These are phyloP conservation scores for Pseudognaphalium luteoalbum DNA, from an alignment of 129 eudicot species.

Conservation along the genomic window DNA sequence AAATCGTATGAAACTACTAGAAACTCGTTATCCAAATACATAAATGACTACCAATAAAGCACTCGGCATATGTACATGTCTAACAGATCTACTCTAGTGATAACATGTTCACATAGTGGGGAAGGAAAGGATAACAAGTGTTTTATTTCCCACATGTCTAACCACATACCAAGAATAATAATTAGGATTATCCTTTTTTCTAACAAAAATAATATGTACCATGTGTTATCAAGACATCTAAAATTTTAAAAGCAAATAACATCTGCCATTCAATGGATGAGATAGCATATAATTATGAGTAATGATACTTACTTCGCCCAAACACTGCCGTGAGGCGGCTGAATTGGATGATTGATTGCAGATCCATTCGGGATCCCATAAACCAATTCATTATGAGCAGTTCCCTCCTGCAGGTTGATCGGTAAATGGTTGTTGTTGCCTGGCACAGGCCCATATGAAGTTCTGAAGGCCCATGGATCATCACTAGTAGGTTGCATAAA, in stretches of 20 bases:
- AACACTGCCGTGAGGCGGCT: conserved; percentile 41
- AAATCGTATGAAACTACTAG: conserved; percentile 27
- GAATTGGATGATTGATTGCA: conserved; percentile 47
- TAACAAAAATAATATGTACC: background rate
- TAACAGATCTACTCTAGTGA: too few relatives aligned
- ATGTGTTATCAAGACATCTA: background rate
- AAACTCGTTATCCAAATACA: conserved; percentile 49
- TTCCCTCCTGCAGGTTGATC: conserved; percentile 33
- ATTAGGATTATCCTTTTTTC: too few relatives aligned
- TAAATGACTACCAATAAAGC: background rate
- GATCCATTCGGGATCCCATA: conserved; percentile 52
- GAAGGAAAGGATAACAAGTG: background rate
- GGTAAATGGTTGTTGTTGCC: conserved; percentile 35
- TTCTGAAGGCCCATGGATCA: conserved; percentile 57
- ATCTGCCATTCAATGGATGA: conserved; percentile 6
- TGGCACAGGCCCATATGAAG: conserved; percentile 43
- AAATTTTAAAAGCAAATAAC: background rate
- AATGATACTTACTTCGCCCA: conserved; percentile 66
- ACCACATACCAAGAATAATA: too few relatives aligned
- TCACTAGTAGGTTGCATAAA: conserved; percentile 28
- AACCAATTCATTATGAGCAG: conserved; percentile 35
- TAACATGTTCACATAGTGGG: too few relatives aligned
- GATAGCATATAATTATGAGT: conserved; percentile 3
- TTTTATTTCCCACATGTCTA: background rate
- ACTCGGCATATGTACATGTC: background rate